Evolutionary conservation across 441 rosid species (phyloP).

Genomic region (Populus hybrid): DNA sequence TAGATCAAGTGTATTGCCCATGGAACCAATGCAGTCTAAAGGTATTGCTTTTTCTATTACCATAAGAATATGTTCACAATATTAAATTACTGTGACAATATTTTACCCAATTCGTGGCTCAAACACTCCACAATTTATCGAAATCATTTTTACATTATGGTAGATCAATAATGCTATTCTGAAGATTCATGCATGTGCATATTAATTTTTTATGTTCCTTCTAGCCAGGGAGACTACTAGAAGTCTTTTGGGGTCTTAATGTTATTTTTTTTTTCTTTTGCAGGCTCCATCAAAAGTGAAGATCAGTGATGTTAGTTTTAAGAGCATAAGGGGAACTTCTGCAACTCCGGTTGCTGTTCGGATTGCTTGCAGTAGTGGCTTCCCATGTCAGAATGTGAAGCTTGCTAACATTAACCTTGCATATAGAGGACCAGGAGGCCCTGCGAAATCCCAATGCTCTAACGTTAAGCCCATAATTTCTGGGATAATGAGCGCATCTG

Average conservation of each 20-base stretch:
- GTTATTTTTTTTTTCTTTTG: not conserved
- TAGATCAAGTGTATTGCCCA: too few species aligned
- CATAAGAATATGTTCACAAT: too few species aligned
- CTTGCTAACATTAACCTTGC: constrained; percentile 37
- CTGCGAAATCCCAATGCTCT: constrained; percentile 3
- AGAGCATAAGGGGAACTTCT: constrained; percentile 46
- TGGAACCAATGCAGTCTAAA: too few species aligned
- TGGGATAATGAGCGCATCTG: not conserved
- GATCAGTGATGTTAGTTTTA: constrained; percentile 37
- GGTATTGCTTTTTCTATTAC: too few species aligned
- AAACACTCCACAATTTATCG: constrained; percentile 31
- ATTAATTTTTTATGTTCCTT: not conserved
- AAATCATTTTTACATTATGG: constrained; percentile 19
- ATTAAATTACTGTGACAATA: constrained; percentile 11
- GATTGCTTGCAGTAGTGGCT: constrained; percentile 39
- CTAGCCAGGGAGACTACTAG: not conserved
- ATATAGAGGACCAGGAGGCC: not conserved
- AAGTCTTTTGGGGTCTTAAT: not conserved
- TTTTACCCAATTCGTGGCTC: constrained; percentile 31
- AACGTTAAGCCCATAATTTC: constrained; percentile 9
- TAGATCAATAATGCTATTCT: constrained; percentile 28
- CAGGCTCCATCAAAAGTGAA: constrained; percentile 40
- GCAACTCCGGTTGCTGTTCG: constrained; percentile 34
- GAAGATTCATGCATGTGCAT: not conserved
- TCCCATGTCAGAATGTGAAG: constrained; percentile 38